Conservation (phyloP, 1,284 basidiomycete genomes). For the Pseudozyma thailandica region DNA sequence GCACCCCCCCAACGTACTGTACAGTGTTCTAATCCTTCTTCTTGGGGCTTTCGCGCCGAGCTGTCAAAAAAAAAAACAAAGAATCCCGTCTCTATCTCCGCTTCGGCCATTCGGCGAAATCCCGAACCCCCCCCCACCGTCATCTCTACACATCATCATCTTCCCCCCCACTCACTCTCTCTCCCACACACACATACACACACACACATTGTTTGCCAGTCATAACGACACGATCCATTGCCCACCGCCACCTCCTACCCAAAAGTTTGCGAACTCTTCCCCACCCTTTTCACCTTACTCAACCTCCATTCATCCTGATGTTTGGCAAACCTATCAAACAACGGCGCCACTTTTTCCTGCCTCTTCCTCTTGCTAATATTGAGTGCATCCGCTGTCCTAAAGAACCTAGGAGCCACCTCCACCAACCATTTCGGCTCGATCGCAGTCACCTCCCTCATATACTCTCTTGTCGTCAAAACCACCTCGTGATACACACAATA, state of each 20-base stretch:
- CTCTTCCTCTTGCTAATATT: slow-evolving; percentile 97
- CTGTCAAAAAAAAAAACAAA: no score
- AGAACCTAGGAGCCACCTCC: slow-evolving; percentile 97
- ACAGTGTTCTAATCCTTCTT: neutral
- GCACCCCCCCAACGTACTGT: neutral
- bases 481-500: slow-evolving; percentile 80
- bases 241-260: slow-evolving; percentile 3
- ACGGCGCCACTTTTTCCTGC: slow-evolving; percentile 95
- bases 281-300: slow-evolving; percentile 46
- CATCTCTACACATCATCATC: neutral
- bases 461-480: slow-evolving; percentile 80
- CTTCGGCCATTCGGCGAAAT: slow-evolving; percentile 1
- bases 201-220: neutral
- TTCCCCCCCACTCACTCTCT: neutral
- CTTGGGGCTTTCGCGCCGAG: no score
- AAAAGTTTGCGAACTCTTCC: slow-evolving; percentile 53
- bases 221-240: neutral
- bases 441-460: slow-evolving; percentile 92
- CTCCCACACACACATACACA: neutral
- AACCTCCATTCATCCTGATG: slow-evolving; percentile 58
- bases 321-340: slow-evolving; percentile 71
- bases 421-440: slow-evolving; percentile 99
- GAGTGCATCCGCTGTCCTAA: slow-evolving; percentile 93
- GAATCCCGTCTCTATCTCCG: neutral
- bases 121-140: neutral